phyloP scores from a whole-genome alignment of 2,329 filamentous ascomycete genomes.

The Bipolaris oryzae region DNA sequence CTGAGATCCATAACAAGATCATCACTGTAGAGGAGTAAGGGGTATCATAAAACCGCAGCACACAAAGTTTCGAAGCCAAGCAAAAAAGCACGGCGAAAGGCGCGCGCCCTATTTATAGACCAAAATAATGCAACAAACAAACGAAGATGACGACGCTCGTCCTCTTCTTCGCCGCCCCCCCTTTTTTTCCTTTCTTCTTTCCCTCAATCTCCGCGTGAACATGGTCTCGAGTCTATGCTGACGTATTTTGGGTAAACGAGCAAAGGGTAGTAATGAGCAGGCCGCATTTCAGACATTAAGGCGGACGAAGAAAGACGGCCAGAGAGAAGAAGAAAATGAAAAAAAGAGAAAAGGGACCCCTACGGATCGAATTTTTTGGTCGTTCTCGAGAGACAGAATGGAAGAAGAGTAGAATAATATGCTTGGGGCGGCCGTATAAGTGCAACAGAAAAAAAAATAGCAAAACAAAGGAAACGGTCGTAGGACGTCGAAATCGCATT shows the following conservation, averaged over 20 bases:
- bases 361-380: neutral
- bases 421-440: slow-evolving; percentile 4
- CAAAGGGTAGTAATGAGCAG: neutral
- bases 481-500: slow-evolving; percentile 45
- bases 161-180: neutral
- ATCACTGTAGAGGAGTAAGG: neutral
- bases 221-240: neutral
- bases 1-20: neutral
- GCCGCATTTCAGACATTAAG: slow-evolving; percentile 1
- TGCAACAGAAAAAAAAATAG: neutral
- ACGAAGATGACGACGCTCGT: neutral
- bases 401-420: neutral
- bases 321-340: neutral
- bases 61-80: neutral
- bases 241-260: neutral
- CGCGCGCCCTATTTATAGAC: neutral
- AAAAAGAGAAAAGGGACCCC: neutral
- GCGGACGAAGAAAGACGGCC: neutral
- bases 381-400: neutral
- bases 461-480: slow-evolving; percentile 40
- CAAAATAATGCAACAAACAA: neutral
- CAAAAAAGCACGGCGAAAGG: neutral
- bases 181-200: neutral
- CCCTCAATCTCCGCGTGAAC: neutral
- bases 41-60: slow-evolving; percentile 6